A percentile compares a stretch with the other conserved stretches of the same genome.
phyloP scores from a whole-genome alignment of 176 grass and related monocot species.

The Carex littledalei region DNA sequence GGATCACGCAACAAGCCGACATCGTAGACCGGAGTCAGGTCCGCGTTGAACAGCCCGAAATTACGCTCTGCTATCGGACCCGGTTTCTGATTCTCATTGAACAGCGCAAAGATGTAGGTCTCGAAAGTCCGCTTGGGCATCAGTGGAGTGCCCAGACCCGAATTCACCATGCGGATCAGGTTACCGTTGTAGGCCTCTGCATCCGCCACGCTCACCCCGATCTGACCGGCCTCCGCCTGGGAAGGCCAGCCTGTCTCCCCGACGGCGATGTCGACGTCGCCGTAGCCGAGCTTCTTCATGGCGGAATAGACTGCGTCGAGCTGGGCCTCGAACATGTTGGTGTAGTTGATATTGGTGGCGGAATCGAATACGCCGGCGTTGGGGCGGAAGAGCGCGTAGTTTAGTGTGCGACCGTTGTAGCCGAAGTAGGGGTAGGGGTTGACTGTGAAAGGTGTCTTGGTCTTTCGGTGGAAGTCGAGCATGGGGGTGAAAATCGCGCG shows the following conservation, averaged over 20 bases:
- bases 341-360: constrained; percentile 57
- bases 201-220: constrained; percentile 58
- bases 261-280: constrained; percentile 58
- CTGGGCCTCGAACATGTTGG: constrained; percentile 80
- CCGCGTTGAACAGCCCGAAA: constrained; percentile 63
- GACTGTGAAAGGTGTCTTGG: constrained; percentile 45
- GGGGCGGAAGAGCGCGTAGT: constrained; percentile 68
- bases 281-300: constrained; percentile 51
- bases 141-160: constrained; percentile 52
- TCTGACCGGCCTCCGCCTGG: constrained; percentile 44
- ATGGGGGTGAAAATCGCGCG: constrained; percentile 47
- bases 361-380: constrained; percentile 52
- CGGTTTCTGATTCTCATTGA: constrained; percentile 78
- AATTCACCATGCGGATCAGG: constrained; percentile 44
- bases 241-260: constrained; percentile 88
- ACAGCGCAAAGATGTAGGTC: constrained; percentile 69
- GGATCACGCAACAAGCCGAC: constrained; percentile 48
- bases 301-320: constrained; percentile 72
- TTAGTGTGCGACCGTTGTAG: constrained; percentile 38
- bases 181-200: constrained; percentile 64
- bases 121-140: constrained; percentile 67
- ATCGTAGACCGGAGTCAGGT: constrained; percentile 62
- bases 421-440: constrained; percentile 95
- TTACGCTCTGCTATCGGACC: constrained; percentile 59
- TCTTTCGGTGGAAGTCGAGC: constrained; percentile 65